A percentile compares a stretch with the other conserved stretches of the same genome.
Evolutionary conservation across 2,329 filamentous ascomycete genomes (phyloP).

Genomic region (Chrysoporthe cubensis): DNA sequence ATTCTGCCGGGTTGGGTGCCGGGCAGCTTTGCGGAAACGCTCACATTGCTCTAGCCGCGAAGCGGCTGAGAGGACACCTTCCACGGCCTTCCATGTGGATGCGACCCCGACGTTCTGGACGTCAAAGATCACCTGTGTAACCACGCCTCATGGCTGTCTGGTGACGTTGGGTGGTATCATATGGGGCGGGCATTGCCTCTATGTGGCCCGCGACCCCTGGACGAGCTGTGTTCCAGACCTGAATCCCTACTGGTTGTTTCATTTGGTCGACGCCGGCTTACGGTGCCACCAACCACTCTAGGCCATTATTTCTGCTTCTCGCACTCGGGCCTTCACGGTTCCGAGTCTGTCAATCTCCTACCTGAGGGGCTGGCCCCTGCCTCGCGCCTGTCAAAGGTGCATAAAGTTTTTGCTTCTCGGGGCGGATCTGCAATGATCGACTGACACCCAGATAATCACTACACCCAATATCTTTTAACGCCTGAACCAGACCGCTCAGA

Average conservation of each 20-base stretch:
- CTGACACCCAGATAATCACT: neutral
- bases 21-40: neutral
- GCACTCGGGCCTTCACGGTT: neutral
- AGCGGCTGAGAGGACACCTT: neutral
- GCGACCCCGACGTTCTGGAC: constrained; percentile 16
- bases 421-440: neutral
- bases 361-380: constrained; percentile 24
- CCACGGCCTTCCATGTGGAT: neutral
- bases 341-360: neutral
- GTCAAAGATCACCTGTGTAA: constrained; percentile 12
- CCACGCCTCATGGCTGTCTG: constrained; percentile 11
- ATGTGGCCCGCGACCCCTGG: constrained; percentile 10
- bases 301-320: neutral
- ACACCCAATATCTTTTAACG: no score
- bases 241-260: neutral
- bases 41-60: neutral
- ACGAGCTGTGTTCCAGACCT: constrained; percentile 14
- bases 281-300: neutral
- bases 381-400: constrained; percentile 22
- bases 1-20: neutral
- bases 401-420: neutral
- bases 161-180: constrained; percentile 17
- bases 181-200: constrained; percentile 10
- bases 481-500: no score
- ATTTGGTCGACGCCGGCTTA: neutral